These are phyloP conservation scores for Xylariaceae sp. DNA, from an alignment of 2,329 filamentous ascomycete species.

Conservation along the genomic window DNA sequence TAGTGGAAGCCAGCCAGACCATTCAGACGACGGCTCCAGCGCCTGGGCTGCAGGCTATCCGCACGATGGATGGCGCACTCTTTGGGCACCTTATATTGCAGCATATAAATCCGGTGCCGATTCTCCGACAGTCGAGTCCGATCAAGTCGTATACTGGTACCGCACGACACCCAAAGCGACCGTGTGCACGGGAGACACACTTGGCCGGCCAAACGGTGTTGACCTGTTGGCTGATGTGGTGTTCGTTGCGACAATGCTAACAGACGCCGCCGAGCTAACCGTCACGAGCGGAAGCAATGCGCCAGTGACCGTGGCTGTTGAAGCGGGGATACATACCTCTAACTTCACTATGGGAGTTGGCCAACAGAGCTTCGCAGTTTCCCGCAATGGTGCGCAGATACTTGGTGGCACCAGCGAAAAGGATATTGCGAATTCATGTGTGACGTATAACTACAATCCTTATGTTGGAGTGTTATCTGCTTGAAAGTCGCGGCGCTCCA, in stretches of 20 bases:
- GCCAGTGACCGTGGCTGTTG: constrained; percentile 5
- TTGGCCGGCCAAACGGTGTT: constrained; percentile 3
- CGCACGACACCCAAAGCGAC: constrained; percentile 9
- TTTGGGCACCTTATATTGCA: constrained; percentile 11
- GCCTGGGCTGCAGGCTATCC: constrained; percentile 13
- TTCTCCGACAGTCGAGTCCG: constrained; percentile 4
- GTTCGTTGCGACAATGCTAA: constrained; percentile 14
- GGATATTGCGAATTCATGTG: constrained; percentile 5
- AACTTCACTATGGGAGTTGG: constrained; percentile 14
- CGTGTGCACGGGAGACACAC: constrained; percentile 8
- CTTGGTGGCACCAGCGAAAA: constrained; percentile 6
- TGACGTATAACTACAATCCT: constrained; percentile 12
- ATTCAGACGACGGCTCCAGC: constrained; percentile 12
- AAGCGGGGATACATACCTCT: constrained; percentile 7
- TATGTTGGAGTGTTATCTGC: constrained; percentile 10
- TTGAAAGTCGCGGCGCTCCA: neutral
- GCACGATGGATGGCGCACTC: constrained; percentile 6
- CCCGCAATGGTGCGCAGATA: constrained; percentile 1
- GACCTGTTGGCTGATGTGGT: constrained; percentile 11
- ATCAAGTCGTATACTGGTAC: constrained; percentile 16
- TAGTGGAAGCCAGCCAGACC: constrained; percentile 10
- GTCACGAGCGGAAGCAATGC: constrained; percentile 7
- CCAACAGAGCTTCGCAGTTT: constrained; percentile 8
- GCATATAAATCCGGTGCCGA: constrained; percentile 12
- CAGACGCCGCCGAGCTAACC: constrained; percentile 8